Evolutionary conservation across 106 monocot genomes (phyloP).

Genomic region (Phalaenopsis equestris): DNA sequence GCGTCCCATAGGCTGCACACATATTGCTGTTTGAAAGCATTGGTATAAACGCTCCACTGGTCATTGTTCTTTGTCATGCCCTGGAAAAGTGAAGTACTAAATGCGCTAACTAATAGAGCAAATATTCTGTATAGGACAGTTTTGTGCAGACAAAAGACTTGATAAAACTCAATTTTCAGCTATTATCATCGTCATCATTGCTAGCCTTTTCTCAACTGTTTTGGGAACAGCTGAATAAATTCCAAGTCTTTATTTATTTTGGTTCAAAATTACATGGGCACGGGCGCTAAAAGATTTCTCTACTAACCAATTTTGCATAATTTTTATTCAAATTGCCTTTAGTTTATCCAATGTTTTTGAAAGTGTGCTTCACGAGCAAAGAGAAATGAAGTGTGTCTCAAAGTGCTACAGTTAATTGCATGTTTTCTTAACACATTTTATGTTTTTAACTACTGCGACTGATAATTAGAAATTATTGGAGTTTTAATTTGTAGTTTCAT

Average conservation of each 20-base stretch:
- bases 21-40: not conserved
- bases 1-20: not conserved
- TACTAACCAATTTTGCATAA: no score
- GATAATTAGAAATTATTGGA: no score
- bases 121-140: not conserved
- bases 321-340: no score
- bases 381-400: no score
- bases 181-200: not conserved
- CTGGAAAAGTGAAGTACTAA: not conserved
- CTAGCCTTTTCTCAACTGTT: not conserved
- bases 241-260: not conserved
- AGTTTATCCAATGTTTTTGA: no score
- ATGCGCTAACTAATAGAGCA: not conserved
- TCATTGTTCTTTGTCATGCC: not conserved
- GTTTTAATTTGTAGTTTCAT: no score
- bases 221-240: not conserved
- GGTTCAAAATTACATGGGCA: no score
- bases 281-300: no score
- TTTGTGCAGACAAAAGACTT: not conserved
- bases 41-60: not conserved
- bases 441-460: no score
- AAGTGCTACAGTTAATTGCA: no score
- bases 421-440: no score
- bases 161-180: not conserved
- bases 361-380: no score